phyloP scores from a whole-genome alignment of 139 green algal species.

The Tetradesmus lagerheimii region DNA sequence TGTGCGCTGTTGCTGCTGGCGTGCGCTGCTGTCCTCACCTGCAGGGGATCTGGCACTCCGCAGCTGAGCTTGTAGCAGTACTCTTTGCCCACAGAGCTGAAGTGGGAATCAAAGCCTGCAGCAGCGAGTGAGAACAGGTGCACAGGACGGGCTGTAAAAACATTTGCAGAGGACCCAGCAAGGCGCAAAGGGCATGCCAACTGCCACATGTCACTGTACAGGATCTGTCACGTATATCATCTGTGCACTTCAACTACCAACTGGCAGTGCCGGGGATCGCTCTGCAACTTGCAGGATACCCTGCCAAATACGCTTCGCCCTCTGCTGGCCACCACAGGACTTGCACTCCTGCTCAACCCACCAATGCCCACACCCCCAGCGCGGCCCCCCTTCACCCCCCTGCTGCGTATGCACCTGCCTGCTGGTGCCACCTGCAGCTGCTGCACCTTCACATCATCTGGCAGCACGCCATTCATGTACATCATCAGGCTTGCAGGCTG shows the following conservation, averaged over 20 bases:
- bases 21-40: conserved; percentile 39
- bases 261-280: background rate
- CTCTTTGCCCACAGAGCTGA: conserved; percentile 56
- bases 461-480: conserved; percentile 64
- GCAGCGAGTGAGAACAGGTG: background rate
- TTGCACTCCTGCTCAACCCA: no score
- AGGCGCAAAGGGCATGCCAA: no score
- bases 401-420: background rate
- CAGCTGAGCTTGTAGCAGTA: conserved; percentile 56
- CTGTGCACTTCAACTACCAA: background rate
- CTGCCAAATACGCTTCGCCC: background rate
- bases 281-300: background rate
- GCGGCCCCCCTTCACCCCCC: no score
- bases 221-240: no score
- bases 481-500: conserved; percentile 54
- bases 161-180: no score
- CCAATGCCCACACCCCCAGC: no score
- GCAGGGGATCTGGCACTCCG: conserved; percentile 51
- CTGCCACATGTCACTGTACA: no score
- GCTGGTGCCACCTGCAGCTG: conserved; percentile 31
- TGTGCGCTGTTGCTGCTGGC: background rate
- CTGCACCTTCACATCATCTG: conserved; percentile 59
- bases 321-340: background rate
- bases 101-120: conserved; percentile 64
- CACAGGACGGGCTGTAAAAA: no score